Evolutionary conservation across 306 rosid genomes (phyloP).

Genomic region (Sechiopsis laciniata): DNA sequence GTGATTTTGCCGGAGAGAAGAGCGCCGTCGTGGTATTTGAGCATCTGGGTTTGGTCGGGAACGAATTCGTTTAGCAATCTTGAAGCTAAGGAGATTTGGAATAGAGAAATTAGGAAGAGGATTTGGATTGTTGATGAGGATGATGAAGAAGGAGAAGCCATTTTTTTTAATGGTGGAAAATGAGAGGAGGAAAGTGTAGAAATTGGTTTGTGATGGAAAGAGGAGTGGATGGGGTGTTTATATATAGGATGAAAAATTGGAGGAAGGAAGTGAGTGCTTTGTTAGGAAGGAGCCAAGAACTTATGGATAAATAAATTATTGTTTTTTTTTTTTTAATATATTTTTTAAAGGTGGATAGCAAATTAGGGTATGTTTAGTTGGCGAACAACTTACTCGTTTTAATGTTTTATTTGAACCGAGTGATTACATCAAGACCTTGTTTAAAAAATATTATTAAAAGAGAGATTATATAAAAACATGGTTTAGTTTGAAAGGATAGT

Average conservation of each 20-base stretch:
- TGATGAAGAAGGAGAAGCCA: conserved; percentile 22
- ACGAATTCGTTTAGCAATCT: conserved; percentile 44
- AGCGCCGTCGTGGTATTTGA: conserved; percentile 82
- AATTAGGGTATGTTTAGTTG: no score
- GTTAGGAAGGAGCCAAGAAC: conserved; percentile 2
- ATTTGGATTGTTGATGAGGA: conserved; percentile 12
- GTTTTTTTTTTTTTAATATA: no score
- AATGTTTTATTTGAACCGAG: no score
- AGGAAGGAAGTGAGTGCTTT: no score
- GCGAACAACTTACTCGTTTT: no score
- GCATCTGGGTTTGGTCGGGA: conserved; percentile 47
- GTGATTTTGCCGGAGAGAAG: conserved; percentile 70
- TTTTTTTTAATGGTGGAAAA: not conserved
- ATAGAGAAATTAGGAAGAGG: conserved; percentile 23
- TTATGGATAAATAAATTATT: conserved; percentile 2
- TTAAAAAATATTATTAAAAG: no score
- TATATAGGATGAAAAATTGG: conserved; percentile 29
- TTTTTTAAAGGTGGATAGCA: not conserved
- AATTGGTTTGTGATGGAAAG: conserved; percentile 16
- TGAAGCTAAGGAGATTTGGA: conserved; percentile 42
- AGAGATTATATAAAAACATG: no score
- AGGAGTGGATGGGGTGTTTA: not conserved
- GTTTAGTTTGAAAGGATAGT: no score
- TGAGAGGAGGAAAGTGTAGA: not conserved
- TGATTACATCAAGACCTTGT: no score